Evolutionary conservation across 2,329 filamentous ascomycete species (phyloP).

Genomic region (Didymella pinodella): DNA sequence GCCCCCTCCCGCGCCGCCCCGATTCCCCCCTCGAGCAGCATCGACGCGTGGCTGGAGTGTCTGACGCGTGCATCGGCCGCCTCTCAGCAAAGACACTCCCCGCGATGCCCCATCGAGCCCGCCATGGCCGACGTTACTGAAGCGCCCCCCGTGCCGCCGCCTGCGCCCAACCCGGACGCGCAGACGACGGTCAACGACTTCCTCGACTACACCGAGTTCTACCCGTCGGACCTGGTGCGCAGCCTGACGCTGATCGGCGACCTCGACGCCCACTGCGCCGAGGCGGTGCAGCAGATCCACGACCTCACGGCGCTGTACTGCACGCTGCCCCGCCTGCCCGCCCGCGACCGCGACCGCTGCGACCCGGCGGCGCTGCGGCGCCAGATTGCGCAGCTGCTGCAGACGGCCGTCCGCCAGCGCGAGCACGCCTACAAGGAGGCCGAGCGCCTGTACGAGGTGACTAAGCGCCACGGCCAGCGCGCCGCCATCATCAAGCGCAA

Average conservation of each 20-base stretch:
- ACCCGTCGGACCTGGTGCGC: conserved; percentile 69
- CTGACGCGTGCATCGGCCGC: conserved; percentile 49
- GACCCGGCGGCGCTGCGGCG: conserved; percentile 61
- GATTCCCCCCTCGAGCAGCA: conserved; percentile 38
- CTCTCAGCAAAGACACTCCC: conserved; percentile 35
- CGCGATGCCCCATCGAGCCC: conserved; percentile 38
- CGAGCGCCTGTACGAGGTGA: conserved; percentile 63
- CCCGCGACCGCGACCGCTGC: conserved; percentile 45
- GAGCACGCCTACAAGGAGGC: conserved; percentile 66
- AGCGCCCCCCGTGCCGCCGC: conserved; percentile 44
- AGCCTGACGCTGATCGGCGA: conserved; percentile 68
- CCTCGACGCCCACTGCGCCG: conserved; percentile 56
- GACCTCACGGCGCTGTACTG: conserved; percentile 58
- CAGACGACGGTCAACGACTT: conserved; percentile 73
- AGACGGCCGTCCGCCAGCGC: conserved; percentile 62
- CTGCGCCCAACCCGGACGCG: conserved; percentile 67
- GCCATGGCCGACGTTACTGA: conserved; percentile 48
- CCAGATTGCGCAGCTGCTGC: conserved; percentile 64
- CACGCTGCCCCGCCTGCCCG: conserved; percentile 59
- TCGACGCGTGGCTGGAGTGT: conserved; percentile 51
- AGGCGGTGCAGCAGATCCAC: conserved; percentile 56
- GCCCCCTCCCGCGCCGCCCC: conserved; percentile 30
- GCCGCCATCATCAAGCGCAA: conserved; percentile 68
- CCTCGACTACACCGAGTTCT: conserved; percentile 74
- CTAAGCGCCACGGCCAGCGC: conserved; percentile 65